Evolutionary conservation across 495 filamentous ascomycete genomes (phyloP), one percentile per base, ranked within the genome.

Genomic region (Penicillium bialowiezense): DNA sequence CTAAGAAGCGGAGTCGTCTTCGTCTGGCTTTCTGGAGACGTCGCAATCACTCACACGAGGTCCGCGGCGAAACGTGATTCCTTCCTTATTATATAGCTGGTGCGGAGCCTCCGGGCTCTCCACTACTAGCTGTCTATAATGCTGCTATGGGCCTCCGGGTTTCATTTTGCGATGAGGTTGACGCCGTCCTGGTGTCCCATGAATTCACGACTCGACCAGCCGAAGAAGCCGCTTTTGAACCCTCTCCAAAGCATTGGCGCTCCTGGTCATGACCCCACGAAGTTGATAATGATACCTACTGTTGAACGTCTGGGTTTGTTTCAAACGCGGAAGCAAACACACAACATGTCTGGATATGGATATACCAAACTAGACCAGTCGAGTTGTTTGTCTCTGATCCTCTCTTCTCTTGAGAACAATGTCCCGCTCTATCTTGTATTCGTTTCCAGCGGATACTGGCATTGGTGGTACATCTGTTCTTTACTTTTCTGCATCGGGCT

Each of bases 21-120:
- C 64, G 72, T 26, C 58, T 76, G 38, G 72, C 72, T 23, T 76
- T 76, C 43, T 76, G 72, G 72, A 71, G 64, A 42, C 72, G 72
- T 20, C 69, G 64, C 33, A 56, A 55, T 41, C 62, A 67, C 43
- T 64, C 65, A 29, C 63, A 65, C 17, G 70, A 74, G 44, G 55
- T 74, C 32, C 64, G 62, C 20, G 67, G 69, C 36, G 70, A 70
- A 38, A 64, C 59, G 8, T 71, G 64, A 72, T 49, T 41, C 21
- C 14, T 51, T n/a, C 18, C 14, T 19, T 35, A 21, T 42, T 20
- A 13, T 20, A 13, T 47, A 36, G 20, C 41, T 45, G 33, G 33
- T 35, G 41, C n/a, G n/a, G n/a, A n/a, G n/a, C 3, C 43, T 32
- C 31, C 28, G 31, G 43, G 32, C 29, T 41, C 10, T 19, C 41